A percentile compares a stretch with the other conserved stretches of the same genome.
Evolutionary conservation across 495 filamentous ascomycete species (phyloP).

Genomic region (Platismatia glauca): DNA sequence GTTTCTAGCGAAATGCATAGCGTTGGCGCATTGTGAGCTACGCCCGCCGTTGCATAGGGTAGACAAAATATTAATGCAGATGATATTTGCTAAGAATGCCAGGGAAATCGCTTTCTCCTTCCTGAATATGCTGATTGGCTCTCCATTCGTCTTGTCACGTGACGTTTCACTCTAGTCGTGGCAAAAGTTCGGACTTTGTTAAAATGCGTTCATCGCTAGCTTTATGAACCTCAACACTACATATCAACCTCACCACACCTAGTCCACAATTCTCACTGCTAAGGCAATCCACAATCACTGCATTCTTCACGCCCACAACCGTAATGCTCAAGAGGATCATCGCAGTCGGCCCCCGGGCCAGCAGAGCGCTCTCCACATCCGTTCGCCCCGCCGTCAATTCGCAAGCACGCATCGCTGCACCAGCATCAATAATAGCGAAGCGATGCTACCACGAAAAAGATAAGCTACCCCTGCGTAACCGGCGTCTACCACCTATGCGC

Average conservation of each 20-base stretch:
- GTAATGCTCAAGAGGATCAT: slow-evolving; percentile 48
- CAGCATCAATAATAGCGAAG: slow-evolving; percentile 30
- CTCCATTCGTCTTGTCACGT: not conserved
- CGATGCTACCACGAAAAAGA: slow-evolving; percentile 58
- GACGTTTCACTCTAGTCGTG: not conserved
- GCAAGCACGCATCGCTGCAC: slow-evolving; percentile 30
- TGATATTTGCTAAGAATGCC: not conserved
- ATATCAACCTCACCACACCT: not conserved
- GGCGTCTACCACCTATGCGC: slow-evolving; percentile 17
- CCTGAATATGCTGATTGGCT: not conserved
- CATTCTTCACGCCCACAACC: not conserved
- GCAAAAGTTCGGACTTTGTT: not conserved
- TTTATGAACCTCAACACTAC: not conserved
- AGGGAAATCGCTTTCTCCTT: not conserved
- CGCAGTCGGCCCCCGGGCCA: slow-evolving; percentile 41
- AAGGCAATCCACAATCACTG: not conserved
- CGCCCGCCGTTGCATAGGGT: not conserved
- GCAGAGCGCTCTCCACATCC: slow-evolving; percentile 37
- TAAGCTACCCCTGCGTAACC: slow-evolving; percentile 31
- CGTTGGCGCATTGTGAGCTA: not conserved
- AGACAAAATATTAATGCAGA: not conserved
- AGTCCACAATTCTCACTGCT: not conserved
- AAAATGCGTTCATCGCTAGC: not conserved
- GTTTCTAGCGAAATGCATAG: slow-evolving; percentile 7
- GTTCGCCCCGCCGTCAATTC: slow-evolving; percentile 35